Conservation (phyloP, 495 filamentous ascomycete species). For the Penicillium alfredii region DNA sequence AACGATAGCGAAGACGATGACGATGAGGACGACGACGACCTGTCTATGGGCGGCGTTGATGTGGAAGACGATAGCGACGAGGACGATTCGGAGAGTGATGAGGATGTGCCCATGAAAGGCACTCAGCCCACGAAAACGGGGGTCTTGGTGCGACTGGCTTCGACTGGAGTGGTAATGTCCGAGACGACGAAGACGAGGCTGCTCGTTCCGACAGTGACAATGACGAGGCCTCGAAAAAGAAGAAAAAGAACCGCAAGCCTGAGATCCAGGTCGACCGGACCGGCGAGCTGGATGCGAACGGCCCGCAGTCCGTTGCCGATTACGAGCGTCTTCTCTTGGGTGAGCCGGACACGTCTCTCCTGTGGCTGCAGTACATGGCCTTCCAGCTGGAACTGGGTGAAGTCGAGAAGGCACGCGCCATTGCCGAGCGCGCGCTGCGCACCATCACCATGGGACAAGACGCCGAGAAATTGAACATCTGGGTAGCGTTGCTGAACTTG, state of each 20-base stretch:
- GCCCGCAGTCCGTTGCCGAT: constrained; percentile 84
- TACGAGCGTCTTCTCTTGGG: constrained; percentile 90
- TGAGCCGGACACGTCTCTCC: constrained; percentile 77
- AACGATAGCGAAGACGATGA: constrained; percentile 26
- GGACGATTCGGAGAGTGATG: constrained; percentile 32
- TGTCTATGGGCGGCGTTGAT: constrained; percentile 47
- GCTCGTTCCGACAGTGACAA: constrained; percentile 39
- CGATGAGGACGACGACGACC: constrained; percentile 41
- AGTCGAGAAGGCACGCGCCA: constrained; percentile 72
- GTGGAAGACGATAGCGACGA: constrained; percentile 47
- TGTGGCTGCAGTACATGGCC: constrained; percentile 96
- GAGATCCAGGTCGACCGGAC: constrained; percentile 83
- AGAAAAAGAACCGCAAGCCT: constrained; percentile 72
- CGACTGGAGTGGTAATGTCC: constrained; percentile 71
- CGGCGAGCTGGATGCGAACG: constrained; percentile 78
- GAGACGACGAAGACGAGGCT: constrained; percentile 44
- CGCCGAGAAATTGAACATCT: constrained; percentile 86
- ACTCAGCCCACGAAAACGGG: constrained; percentile 23
- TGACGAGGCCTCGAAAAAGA: constrained; percentile 56
- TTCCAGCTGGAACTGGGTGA: constrained; percentile 92
- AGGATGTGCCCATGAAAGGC: constrained; percentile 30
- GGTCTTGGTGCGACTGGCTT: constrained; percentile 78
- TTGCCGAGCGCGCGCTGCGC: constrained; percentile 81
- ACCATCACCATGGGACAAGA: constrained; percentile 85
- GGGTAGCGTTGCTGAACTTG: constrained; percentile 89